Conservation (phyloP, 345 rosid species). For the Leavenworthia alabamica region DNA sequence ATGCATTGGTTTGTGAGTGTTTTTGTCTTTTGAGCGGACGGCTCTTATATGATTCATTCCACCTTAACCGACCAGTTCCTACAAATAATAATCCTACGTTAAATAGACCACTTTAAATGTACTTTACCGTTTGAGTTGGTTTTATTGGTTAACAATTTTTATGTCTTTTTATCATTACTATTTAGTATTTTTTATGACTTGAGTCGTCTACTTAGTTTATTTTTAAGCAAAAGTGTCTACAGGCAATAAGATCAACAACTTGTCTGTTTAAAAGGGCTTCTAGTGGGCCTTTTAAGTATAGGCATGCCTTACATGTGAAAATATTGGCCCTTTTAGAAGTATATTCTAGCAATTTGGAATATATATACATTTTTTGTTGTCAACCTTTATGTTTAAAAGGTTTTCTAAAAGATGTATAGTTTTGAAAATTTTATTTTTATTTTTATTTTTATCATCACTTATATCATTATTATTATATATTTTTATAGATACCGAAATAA, state of each 20-base stretch:
- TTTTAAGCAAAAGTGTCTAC: not conserved
- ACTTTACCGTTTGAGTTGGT: constrained; percentile 6
- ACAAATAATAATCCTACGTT: constrained; percentile 9
- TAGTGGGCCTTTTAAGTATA: not conserved
- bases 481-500: too few relatives aligned
- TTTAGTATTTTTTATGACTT: constrained; percentile 5
- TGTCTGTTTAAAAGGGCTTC: not conserved
- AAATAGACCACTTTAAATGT: not conserved
- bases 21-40: constrained; percentile 16
- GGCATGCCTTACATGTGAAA: not conserved
- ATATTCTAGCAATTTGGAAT: not conserved
- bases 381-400: not conserved
- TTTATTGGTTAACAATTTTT: not conserved
- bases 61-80: constrained; percentile 29
- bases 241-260: not conserved
- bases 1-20: constrained; percentile 22
- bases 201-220: not conserved
- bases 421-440: too few relatives aligned
- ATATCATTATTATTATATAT: too few relatives aligned
- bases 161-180: not conserved
- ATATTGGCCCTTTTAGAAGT: not conserved
- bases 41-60: constrained; percentile 25
- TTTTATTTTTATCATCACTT: too few relatives aligned
- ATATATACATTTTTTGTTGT: not conserved
- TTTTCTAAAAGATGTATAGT: too few relatives aligned